Evolutionary conservation across 495 filamentous ascomycete species (phyloP).

Genomic region (Penicillium egyptiacum): DNA sequence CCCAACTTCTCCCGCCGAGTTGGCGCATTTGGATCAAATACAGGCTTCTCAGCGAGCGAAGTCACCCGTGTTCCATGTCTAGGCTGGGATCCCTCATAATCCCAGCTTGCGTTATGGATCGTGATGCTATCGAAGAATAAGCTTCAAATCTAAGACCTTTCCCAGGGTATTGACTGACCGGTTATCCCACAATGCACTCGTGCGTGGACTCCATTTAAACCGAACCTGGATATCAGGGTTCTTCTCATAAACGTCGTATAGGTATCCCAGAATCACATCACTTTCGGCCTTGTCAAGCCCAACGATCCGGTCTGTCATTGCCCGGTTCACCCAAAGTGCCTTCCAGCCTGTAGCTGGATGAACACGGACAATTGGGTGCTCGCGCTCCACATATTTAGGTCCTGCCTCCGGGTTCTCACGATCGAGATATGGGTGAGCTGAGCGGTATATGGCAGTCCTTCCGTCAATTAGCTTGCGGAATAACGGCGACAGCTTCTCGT

Average conservation of each 20-base stretch:
- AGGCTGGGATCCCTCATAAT: conserved; percentile 62
- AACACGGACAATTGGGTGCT: conserved; percentile 67
- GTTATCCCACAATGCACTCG: conserved; percentile 66
- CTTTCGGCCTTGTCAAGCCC: conserved; percentile 65
- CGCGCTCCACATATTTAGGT: conserved; percentile 61
- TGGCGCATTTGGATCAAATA: conserved; percentile 58
- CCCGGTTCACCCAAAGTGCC: conserved; percentile 66
- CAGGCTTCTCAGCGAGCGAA: conserved; percentile 64
- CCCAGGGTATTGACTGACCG: conserved; percentile 45
- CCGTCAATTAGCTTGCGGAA: conserved; percentile 74
- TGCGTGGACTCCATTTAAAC: conserved; percentile 62
- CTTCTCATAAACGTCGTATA: conserved; percentile 64
- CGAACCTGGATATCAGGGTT: conserved; percentile 68
- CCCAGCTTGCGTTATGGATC: conserved; percentile 68
- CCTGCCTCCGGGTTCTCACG: conserved; percentile 60
- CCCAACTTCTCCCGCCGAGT: conserved; percentile 62
- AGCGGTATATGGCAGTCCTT: conserved; percentile 62
- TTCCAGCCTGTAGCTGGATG: conserved; percentile 74
- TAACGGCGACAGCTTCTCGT: conserved; percentile 67
- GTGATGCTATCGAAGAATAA: conserved; percentile 62
- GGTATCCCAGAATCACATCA: conserved; percentile 65
- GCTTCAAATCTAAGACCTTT: conserved; percentile 56
- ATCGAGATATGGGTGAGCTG: conserved; percentile 67
- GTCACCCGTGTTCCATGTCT: conserved; percentile 66
- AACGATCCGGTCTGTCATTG: conserved; percentile 63